These are phyloP conservation scores for Ganoderma multipileum DNA, from an alignment of 1,284 basidiomycete genomes.

Conservation along the genomic window DNA sequence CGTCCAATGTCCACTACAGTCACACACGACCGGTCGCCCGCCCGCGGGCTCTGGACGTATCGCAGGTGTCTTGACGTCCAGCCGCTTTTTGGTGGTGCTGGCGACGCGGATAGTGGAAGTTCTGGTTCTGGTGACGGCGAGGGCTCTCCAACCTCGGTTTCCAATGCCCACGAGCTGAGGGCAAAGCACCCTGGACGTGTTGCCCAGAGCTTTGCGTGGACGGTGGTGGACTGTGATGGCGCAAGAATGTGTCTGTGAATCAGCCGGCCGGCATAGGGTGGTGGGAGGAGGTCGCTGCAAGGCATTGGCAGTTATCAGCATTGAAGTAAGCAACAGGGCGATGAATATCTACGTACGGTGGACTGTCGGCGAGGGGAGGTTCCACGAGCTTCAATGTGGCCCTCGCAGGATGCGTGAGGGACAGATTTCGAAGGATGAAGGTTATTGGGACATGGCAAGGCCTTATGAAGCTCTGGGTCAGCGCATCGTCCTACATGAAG, in stretches of 20 bases:
- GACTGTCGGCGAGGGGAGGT: constrained; percentile 31
- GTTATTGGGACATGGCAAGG: constrained; percentile 60
- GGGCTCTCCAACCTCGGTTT: constrained; percentile 64
- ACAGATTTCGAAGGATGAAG: constrained; percentile 75
- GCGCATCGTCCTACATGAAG: not conserved
- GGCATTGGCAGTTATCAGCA: constrained; percentile 2
- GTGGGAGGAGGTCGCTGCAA: constrained; percentile 50
- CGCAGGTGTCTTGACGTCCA: constrained; percentile 48
- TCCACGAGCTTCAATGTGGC: constrained; percentile 59
- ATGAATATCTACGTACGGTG: constrained; percentile 7
- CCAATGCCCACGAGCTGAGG: constrained; percentile 67
- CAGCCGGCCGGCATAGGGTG: constrained; percentile 65
- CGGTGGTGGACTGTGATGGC: constrained; percentile 51
- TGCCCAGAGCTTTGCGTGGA: constrained; percentile 63
- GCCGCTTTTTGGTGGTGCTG: constrained; percentile 7
- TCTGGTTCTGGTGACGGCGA: constrained; percentile 1
- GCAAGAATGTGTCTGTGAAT: constrained; percentile 62
- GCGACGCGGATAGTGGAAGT: constrained; percentile 4
- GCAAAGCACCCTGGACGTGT: constrained; percentile 69
- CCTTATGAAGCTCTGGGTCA: constrained; percentile 44
- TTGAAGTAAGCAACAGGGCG: not conserved
- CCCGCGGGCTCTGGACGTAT: constrained; percentile 57
- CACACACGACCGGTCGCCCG: constrained; percentile 49
- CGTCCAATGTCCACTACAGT: constrained; percentile 46
- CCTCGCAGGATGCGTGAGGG: constrained; percentile 60